Evolutionary conservation across 2,329 filamentous ascomycete genomes (phyloP).

Genomic region (Chrysoporthe cubensis): DNA sequence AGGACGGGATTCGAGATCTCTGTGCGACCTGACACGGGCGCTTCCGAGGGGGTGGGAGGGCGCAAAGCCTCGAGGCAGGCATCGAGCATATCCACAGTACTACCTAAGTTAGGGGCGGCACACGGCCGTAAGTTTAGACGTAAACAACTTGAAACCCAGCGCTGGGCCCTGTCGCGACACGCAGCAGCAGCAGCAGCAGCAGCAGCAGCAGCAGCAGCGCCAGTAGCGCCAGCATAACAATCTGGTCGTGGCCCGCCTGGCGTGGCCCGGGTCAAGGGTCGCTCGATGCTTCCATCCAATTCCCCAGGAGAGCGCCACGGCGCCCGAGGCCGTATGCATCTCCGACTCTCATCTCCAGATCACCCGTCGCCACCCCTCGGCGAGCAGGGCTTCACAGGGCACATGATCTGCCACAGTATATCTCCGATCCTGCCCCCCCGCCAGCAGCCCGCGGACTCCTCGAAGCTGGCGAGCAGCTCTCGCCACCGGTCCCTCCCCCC

Average conservation of each 20-base stretch:
- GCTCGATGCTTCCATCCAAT: background rate
- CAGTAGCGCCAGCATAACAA: background rate
- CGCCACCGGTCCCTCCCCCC: background rate
- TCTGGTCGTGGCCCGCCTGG: background rate
- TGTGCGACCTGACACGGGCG: background rate
- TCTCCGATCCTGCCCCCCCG: background rate
- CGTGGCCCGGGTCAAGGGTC: background rate
- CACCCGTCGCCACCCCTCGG: background rate
- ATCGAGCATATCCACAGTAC: too few species aligned
- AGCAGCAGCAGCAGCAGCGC: background rate
- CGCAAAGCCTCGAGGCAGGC: too few species aligned
- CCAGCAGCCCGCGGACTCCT: constrained; percentile 2
- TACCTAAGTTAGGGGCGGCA: background rate
- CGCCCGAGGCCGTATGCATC: constrained; percentile 1
- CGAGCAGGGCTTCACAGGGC: background rate
- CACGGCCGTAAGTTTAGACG: background rate
- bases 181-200: background rate
- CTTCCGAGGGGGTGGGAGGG: too few species aligned
- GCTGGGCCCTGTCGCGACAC: background rate
- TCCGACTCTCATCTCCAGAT: constrained; percentile 2
- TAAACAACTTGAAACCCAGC: background rate
- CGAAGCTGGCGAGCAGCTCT: background rate
- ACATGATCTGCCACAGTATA: background rate
- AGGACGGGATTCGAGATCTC: background rate
- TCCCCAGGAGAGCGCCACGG: background rate